Evolutionary conservation across 352 stramenopile genomes (phyloP).

Genomic region (Phytophthora quininea): DNA sequence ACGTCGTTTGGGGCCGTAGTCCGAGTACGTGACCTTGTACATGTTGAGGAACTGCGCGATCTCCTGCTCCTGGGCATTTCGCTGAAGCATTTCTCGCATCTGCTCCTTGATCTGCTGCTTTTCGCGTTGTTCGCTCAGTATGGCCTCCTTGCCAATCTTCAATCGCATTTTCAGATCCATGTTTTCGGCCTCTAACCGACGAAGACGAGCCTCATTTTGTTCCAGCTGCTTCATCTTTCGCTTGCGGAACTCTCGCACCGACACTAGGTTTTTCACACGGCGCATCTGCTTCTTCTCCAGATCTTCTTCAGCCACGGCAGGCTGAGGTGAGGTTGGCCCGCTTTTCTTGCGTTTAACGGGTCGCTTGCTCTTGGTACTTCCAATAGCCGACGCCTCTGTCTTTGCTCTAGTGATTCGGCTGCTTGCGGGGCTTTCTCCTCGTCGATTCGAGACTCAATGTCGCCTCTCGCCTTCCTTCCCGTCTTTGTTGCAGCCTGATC

Average conservation of each 20-base stretch:
- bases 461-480: neutral
- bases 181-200: slow-evolving; percentile 75
- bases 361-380: slow-evolving; percentile 18
- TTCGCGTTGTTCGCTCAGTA: slow-evolving; percentile 73
- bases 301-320: slow-evolving; percentile 32
- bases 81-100: slow-evolving; percentile 79
- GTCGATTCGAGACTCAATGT: neutral
- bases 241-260: slow-evolving; percentile 78
- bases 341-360: slow-evolving; percentile 41
- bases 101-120: slow-evolving; percentile 84
- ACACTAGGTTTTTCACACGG: slow-evolving; percentile 77
- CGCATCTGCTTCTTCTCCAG: slow-evolving; percentile 64
- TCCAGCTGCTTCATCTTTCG: slow-evolving; percentile 78
- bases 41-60: slow-evolving; percentile 82
- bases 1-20: slow-evolving; percentile 75
- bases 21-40: slow-evolving; percentile 85
- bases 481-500: slow-evolving; percentile 4
- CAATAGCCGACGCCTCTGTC: slow-evolving; percentile 1
- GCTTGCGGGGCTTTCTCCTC: slow-evolving; percentile 10
- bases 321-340: slow-evolving; percentile 10
- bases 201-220: slow-evolving; percentile 67
- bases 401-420: slow-evolving; percentile 20
- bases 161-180: slow-evolving; percentile 82
- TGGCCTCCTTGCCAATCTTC: slow-evolving; percentile 82
- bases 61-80: slow-evolving; percentile 69